Evolutionary conservation across 345 rosid genomes (phyloP).

Genomic region (Eucalyptus guilfoylei): DNA sequence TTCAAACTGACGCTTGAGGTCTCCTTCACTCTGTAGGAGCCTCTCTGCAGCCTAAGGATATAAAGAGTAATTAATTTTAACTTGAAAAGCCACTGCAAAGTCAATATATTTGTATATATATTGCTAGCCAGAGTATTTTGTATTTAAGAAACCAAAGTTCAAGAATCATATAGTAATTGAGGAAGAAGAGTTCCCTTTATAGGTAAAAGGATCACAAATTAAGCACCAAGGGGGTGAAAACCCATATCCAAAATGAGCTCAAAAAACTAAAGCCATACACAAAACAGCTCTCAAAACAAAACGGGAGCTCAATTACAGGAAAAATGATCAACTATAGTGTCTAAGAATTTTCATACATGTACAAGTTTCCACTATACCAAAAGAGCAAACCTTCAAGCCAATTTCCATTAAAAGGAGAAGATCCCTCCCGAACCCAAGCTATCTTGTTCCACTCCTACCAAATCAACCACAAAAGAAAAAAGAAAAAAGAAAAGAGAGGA

Average conservation of each 20-base stretch:
- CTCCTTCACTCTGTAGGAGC: constrained; percentile 48
- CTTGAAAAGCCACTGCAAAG: not conserved
- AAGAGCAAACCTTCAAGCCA: not conserved
- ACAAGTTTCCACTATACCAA: not conserved
- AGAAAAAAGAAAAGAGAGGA: not conserved
- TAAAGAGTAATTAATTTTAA: not conserved
- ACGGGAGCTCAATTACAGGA: not conserved
- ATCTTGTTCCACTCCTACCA: not conserved
- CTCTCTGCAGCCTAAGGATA: constrained; percentile 76
- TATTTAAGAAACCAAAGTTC: not conserved
- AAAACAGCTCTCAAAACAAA: not conserved
- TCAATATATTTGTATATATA: not conserved
- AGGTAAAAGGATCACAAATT: not conserved
- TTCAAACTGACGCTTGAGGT: constrained; percentile 48
- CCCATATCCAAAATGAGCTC: not conserved
- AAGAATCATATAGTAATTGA: not conserved
- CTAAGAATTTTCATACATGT: not conserved
- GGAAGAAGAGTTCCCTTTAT: not conserved
- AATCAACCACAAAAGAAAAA: not conserved
- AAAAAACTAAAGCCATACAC: not conserved
- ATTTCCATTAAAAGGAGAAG: not conserved
- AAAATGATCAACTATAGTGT: not conserved
- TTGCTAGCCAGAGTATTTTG: not conserved
- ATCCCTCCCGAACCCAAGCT: not conserved
- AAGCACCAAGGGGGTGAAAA: not conserved